Evolutionary conservation across 495 filamentous ascomycete genomes (phyloP).

Genomic region (Pseudomonodictys pantanalensis): DNA sequence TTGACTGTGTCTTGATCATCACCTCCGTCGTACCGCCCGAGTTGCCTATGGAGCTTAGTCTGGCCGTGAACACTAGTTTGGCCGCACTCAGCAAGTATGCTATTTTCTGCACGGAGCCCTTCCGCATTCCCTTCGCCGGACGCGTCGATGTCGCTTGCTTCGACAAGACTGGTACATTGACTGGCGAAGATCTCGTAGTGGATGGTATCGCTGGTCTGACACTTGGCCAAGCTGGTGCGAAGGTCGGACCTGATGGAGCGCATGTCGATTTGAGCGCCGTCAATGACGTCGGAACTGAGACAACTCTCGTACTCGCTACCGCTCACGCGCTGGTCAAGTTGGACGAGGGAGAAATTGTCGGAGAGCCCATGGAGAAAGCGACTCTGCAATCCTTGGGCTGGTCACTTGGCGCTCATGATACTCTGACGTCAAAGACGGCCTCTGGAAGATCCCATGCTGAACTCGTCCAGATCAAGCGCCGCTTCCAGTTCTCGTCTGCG

Average conservation of each 20-base stretch:
- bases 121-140: conserved; percentile 97
- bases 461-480: conserved; percentile 84
- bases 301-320: conserved; percentile 89
- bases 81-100: conserved; percentile 90
- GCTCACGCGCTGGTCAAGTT: conserved; percentile 94
- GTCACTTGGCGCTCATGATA: conserved; percentile 84
- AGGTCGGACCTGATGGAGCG: conserved; percentile 72
- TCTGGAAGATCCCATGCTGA: conserved; percentile 49
- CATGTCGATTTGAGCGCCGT: conserved; percentile 70
- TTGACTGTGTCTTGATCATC: conserved; percentile 96
- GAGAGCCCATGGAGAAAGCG: conserved; percentile 98
- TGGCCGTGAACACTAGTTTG: conserved; percentile 98
- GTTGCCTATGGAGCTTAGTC: conserved; percentile 94
- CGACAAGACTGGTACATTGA: conserved; percentile 97
- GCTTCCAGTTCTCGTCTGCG: conserved; percentile 97
- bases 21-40: conserved; percentile 97
- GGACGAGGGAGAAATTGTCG: conserved; percentile 95
- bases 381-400: conserved; percentile 86
- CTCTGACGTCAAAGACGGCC: conserved; percentile 59
- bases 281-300: conserved; percentile 65
- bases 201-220: conserved; percentile 92
- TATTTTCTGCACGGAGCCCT: conserved; percentile 98
- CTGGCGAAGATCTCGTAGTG: conserved; percentile 94
- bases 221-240: conserved; percentile 62
- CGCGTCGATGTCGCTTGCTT: conserved; percentile 97